Evolutionary conservation across 306 rosid genomes (phyloP).

Genomic region (Rosa rugosa): DNA sequence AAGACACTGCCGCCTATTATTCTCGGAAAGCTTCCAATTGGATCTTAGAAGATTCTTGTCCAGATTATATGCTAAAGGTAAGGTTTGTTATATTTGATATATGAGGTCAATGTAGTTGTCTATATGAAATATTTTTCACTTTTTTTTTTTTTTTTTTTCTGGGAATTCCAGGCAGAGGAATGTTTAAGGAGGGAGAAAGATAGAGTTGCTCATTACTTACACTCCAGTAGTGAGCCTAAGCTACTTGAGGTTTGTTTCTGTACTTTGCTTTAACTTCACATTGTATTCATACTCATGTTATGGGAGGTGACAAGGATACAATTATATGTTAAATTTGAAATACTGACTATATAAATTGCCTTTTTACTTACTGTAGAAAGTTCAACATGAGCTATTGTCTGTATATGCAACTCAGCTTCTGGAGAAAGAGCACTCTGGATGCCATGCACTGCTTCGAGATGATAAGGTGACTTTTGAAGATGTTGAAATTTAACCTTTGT

Average conservation of each 20-base stretch:
- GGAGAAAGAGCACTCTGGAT: conserved; percentile 61
- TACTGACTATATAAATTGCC: neutral
- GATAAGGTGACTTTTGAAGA: conserved; percentile 37
- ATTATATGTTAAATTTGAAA: neutral
- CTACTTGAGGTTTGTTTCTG: conserved; percentile 42
- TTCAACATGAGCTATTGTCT: conserved; percentile 49
- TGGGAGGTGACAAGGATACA: neutral
- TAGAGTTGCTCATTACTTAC: conserved; percentile 47
- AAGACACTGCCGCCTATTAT: conserved; percentile 47
- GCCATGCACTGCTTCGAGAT: conserved; percentile 59
- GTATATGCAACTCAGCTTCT: conserved; percentile 53
- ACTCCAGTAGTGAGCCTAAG: conserved; percentile 53
- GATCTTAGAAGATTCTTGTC: conserved; percentile 56
- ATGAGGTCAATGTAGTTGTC: conserved; percentile 2
- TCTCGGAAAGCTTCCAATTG: conserved; percentile 53
- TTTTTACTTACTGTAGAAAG: conserved; percentile 40
- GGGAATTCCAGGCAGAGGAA: conserved; percentile 43
- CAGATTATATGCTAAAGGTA: conserved; percentile 55
- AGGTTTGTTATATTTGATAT: conserved; percentile 3
- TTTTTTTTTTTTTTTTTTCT: conserved; percentile 1
- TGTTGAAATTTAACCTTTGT: neutral
- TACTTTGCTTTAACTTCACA: neutral
- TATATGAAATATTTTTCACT: conserved; percentile 7
- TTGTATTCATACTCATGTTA: neutral
- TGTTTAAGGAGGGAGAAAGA: conserved; percentile 51